Evolutionary conservation across 2,329 filamentous ascomycete genomes (phyloP), one percentile per base, ranked within the genome.

Genomic region (Fusarium pseudonygamai): DNA sequence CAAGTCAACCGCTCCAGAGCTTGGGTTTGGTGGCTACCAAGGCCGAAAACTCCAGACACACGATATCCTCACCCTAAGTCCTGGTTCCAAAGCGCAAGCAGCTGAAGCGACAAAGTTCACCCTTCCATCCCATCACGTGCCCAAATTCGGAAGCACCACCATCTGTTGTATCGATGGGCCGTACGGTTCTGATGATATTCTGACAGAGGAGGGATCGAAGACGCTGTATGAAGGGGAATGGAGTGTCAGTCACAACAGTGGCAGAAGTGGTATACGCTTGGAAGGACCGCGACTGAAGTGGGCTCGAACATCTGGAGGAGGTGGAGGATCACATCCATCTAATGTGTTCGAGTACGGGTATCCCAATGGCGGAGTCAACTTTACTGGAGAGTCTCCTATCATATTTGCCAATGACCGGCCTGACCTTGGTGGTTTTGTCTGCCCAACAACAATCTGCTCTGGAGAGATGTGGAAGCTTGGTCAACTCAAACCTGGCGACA

Each of bases 321-420:
- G 91, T 68, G 90, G 89, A 13, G 90, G 90, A 16, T 85, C 87
- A 2, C 90, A 92, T 78, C 90, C 90, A 0, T 86, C 84, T 39
- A 90, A 91, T 47, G 60, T 71, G 16, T 60, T 71, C 40, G 68
- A 71, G 39, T 71, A 71, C 14, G 66, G 66, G 6, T 71, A 71
- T 49, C 68, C 68, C 6, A 45, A 59, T 22, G 57, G 57, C 10
- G 79, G 80, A 1, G 60, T 83, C 14, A 82, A 80, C 70, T 83
- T 76, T 61, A 82, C 81, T 8, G 82, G 82, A 1, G 81, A 83
- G 26, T 75, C 73, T 5, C 73, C 80, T 3, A 76, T 82, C 10
- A 78, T 83, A n/a, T 78, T 83, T n/a, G 70, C 80, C 0, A 68
- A 68, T 28, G 81, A 83, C 58, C 76, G 78, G 1, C 82, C 81